These are phyloP conservation scores for Neurospora sp. DNA, from an alignment of 495 filamentous ascomycete species.

Conservation along the genomic window DNA sequence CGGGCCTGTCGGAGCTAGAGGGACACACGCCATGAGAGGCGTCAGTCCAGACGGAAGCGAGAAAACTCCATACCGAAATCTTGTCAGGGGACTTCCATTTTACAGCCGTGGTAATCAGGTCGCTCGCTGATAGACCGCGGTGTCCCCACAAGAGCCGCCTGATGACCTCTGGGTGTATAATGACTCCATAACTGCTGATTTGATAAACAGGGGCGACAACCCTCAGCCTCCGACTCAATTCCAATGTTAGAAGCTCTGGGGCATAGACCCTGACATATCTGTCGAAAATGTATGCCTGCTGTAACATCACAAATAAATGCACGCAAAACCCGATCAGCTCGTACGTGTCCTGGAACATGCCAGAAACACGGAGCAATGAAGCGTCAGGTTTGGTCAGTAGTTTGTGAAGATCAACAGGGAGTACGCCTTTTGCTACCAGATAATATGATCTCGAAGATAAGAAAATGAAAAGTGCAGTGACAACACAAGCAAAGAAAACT, in stretches of 20 bases:
- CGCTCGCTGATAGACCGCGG: background rate
- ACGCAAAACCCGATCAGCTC: too few species aligned
- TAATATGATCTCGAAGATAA: background rate
- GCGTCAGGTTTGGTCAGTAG: too few species aligned
- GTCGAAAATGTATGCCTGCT: background rate
- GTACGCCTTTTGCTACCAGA: background rate
- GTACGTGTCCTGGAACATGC: too few species aligned
- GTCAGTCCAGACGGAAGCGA: background rate
- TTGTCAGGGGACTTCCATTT: background rate
- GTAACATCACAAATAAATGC: background rate
- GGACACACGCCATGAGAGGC: background rate
- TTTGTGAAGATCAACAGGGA: background rate
- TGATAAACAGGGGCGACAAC: too few species aligned
- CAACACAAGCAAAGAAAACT: background rate
- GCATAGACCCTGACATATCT: background rate
- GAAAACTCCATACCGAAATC: background rate
- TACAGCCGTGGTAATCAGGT: background rate
- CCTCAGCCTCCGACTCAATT: background rate
- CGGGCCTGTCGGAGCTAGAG: background rate
- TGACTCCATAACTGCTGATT: too few species aligned
- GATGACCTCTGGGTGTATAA: background rate
- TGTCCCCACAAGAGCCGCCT: background rate
- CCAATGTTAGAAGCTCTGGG: background rate
- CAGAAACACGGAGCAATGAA: too few species aligned
- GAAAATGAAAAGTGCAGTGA: too few species aligned